Conservation (phyloP, 129 eudicot genomes). For the Escallonia herrerae region DNA sequence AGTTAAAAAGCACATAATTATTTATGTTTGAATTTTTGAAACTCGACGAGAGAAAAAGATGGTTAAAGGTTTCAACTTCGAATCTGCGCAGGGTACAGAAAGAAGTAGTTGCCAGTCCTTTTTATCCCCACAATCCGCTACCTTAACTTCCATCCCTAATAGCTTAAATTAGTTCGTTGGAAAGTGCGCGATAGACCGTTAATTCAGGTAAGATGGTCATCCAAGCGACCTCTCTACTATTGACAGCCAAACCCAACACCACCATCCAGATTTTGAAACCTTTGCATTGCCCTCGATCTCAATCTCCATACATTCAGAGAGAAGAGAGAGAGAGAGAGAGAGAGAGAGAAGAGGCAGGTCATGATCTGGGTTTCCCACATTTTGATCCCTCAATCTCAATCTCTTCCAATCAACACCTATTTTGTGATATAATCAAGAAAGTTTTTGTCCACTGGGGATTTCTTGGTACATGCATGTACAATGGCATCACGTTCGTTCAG, state of each 20-base stretch:
- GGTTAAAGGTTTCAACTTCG: too few relatives aligned
- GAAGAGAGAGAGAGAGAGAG: constrained; percentile 23
- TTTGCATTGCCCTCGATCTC: constrained; percentile 8
- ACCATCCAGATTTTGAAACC: constrained; percentile 18
- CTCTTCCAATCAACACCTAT: not conserved
- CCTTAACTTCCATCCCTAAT: too few relatives aligned
- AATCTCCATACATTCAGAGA: not conserved
- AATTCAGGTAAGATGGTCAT: constrained; percentile 38
- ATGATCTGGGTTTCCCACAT: constrained; percentile 39
- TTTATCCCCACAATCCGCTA: too few relatives aligned
- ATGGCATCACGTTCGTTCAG: constrained; percentile 45
- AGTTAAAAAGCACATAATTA: too few relatives aligned
- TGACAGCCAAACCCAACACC: constrained; percentile 13
- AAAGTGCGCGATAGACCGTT: constrained; percentile 39
- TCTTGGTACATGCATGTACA: not conserved
- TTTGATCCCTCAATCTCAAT: constrained; percentile 22
- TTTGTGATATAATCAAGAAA: not conserved
- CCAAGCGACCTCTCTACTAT: constrained; percentile 21
- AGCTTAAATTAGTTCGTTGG: constrained; percentile 2
- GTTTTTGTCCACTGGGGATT: not conserved
- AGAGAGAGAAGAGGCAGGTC: constrained; percentile 44
- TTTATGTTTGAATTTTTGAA: too few relatives aligned
- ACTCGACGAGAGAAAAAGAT: too few relatives aligned
- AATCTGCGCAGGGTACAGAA: too few relatives aligned
- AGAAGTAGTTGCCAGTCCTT: too few relatives aligned